Evolutionary conservation across 345 rosid genomes (phyloP), one percentile per base, ranked within the genome.

Genomic region (Heritiera littoralis): DNA sequence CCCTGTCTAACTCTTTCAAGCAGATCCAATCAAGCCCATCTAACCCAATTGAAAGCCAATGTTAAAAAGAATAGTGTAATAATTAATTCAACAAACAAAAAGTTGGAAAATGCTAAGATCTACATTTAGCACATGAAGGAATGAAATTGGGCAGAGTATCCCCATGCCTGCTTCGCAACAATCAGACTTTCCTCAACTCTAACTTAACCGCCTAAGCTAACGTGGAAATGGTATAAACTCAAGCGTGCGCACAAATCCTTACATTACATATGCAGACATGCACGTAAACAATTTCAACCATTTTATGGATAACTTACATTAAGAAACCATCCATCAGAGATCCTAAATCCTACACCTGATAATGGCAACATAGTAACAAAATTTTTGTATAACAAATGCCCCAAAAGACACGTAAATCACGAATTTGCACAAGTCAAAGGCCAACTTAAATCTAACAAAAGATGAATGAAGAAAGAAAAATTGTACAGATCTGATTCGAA

Each of bases 401-500:
- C 23, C 43, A 28, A 51, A 71, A 7, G n/a, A 30, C 74, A 49
- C 74, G 20, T 28, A 48, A 70, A 70, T 6, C 41, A 28, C 2
- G 43, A 48, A 28, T 13, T 23, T 49, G 43, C 3, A 48, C 7
- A 49, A 28, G 6, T 28, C 60, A 49, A 28, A 28, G 20, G 8
- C 28, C 51, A 49, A 51, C 14, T 2, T 1, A 71, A 15, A 49
- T 9, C 14, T 7, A 71, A 60, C 65, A 23, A 32, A 20, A 12
- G 6, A 35, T 4, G 35, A 32, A 64, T 32, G 8, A 55, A 15
- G 11, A 52, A 20, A 48, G 51, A n/a, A 20, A 60, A 56, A 13
- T 7, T 10, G 13, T 4, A 17, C 85, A 85, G 89, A 87, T 87
- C 89, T 78, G 80, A 80, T 52, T 35, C 69, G 6, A 2, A 63